A percentile compares a stretch with the other conserved stretches of the same genome.
Evolutionary conservation across 352 stramenopile species (phyloP).

Genomic region (Globisporangium acanthophoron): DNA sequence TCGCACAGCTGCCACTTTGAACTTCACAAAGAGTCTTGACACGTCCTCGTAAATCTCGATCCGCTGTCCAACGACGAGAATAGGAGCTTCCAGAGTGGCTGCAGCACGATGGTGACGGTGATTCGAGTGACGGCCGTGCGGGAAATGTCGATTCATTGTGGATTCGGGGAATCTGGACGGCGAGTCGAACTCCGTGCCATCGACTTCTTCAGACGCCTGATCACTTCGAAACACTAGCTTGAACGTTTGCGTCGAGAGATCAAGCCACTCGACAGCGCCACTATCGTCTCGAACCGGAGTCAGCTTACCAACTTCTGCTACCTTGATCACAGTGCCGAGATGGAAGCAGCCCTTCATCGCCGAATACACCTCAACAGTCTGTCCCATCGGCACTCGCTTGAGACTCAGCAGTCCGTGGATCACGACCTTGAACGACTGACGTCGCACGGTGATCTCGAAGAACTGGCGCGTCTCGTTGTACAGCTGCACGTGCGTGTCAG

Average conservation of each 20-base stretch:
- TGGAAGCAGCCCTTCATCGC: constrained; percentile 38
- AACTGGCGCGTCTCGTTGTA: constrained; percentile 51
- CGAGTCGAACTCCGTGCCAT: not conserved
- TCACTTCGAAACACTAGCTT: constrained; percentile 39
- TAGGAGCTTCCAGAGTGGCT: constrained; percentile 5
- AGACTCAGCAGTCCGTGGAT: constrained; percentile 40
- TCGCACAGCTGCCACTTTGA: constrained; percentile 14
- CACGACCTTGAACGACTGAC: constrained; percentile 51
- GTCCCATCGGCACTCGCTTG: constrained; percentile 39
- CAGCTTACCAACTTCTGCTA: constrained; percentile 29
- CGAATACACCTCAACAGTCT: constrained; percentile 49
- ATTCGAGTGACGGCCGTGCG: not conserved
- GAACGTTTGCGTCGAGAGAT: constrained; percentile 47
- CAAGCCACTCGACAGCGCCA: constrained; percentile 40
- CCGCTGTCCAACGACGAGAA: constrained; percentile 16
- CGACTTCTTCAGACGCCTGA: not conserved
- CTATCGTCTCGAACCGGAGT: constrained; percentile 29
- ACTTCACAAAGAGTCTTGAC: constrained; percentile 26
- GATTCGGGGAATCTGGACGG: not conserved
- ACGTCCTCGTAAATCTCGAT: constrained; percentile 25
- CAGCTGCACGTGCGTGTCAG: constrained; percentile 29
- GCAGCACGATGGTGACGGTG: constrained; percentile 2
- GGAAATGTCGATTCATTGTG: not conserved
- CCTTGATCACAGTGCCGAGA: constrained; percentile 31
- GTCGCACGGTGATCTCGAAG: constrained; percentile 29